Base-by-base conservation (phyloP, 1,284 basidiomycete genomes). In the Ceratobasidium sp. region DNA sequence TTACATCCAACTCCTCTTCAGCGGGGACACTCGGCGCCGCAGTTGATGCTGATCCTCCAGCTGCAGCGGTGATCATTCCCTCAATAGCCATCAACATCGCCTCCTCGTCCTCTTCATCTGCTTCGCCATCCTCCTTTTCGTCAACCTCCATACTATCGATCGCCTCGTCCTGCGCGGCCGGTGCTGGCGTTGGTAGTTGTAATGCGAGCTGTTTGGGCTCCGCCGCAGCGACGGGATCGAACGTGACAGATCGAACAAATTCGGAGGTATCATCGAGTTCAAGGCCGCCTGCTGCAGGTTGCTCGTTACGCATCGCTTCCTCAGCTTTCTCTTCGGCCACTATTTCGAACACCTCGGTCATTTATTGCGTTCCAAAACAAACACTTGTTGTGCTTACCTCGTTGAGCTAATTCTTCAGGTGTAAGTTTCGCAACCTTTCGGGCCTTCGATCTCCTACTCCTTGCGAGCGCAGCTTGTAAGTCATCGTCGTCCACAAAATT, bases 401-500 rank as follows among this genome's bases (percentile, higher is more conserved):
- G 92, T 79, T 88, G 88, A 0, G 94, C 96, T 20, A 98, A 87
- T 82, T 96, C 93, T 82, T 98, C 96, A 0, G 95, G 93, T 28
- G 93, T 91, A 54, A 93, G 80, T 83, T 94, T 96, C 83, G 93
- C 93, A 50, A 89, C 85, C 83, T 93, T 95, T 83, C 92, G 92
- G 2, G 95, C 89, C 81, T 94, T 94, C 52, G 92, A 92, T 82
- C 94, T 90, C 78, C 98, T 89, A 78, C 95, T 91, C 23, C 94
- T 91, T 33, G 97, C 94, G 74, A 99, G 88, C 40, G 95, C 95
- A 46, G 95, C 95, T 87, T 98, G 96, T 52, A 99, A 89, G 83
- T 99, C 98, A 84, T 99, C 98, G 84, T 99, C 98, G 86, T 99
- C 98, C 80, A 99, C 93, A 84, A 99, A 94, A 86, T 98, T 97